Evolutionary conservation across 768 basidiomycete genomes (phyloP), one percentile per base, ranked within the genome.

Genomic region (Hypholoma sublateritium): DNA sequence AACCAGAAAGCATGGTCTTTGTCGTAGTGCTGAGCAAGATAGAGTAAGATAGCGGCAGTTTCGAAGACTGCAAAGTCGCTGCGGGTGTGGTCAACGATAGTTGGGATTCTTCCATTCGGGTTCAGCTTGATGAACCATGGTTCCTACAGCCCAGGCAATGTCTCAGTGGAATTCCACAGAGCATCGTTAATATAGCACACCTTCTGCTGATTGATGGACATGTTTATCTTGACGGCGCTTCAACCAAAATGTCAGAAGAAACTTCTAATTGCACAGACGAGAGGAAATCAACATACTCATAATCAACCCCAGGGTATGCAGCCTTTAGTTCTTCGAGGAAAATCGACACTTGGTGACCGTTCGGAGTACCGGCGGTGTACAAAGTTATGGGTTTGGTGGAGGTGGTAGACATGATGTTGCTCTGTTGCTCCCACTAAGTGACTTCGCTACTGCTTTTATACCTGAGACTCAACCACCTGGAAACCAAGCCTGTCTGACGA

Each of bases 1-100:
- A 88, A 93, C 63, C 74, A 80, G 64, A 94, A 88, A 62, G 82
- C 79, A 68, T 79, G 72, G n/a, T 89, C 82, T 62, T 78, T 85
- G 71, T 96, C 94, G 65, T 89, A 94, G 66, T 88, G 83, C 66
- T 91, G 87, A 19, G 79, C 79, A 50, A 96, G 83, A 67, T 91
- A 95, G n/a, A 93, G 71, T 51, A 94, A 71, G 58, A 96, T 93
- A 11, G 93, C 91, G 1, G 87, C 84, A 5, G 83, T 86, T 67
- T 93, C 91, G 62, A 92, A 92, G 37, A 91, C 82, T 5, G 62
- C 62, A 65, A 91, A 91, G 62, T 86, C 72, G 60, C 83, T 76
- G 59, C 84, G 80, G 21, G 76, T 72, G 53, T 77, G 80, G 67
- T 92, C 88, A 35, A 84, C 74, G 35, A 92, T 71, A 24, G 80